Evolutionary conservation across 2,329 filamentous ascomycete species (phyloP), one percentile per base, ranked within the genome.

Genomic region (Alternaria incomplexa): DNA sequence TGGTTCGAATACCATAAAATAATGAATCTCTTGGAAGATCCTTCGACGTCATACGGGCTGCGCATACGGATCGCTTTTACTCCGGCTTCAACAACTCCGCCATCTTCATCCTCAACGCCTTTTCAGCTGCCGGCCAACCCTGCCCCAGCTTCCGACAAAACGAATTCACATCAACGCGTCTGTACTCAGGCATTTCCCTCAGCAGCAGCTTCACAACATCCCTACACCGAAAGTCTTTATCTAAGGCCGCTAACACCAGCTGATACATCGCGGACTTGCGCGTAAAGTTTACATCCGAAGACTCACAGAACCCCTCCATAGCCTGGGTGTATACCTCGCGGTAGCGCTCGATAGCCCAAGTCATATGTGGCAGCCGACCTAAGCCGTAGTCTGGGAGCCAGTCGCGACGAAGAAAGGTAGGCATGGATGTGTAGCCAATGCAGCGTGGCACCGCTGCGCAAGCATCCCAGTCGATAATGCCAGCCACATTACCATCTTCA

Each of bases 391-490:
- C 25, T 4, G 53, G 56, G 13, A 55, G 17, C 66, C 63, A 70
- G 43, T 68, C 67, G 20, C 56, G 56, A 11, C 53, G 58, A 8
- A 70, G 64, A 50, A 67, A 70, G 3, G 50, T 23, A 1, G 69
- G 66, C 17, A 65, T 40, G 5, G 67, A 59, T 0, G 67, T n/a
- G 4, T 62, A 63, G 6, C 69, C 64, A n/a, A 65, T 40, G 36
- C 62, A 69, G 32, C 47, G 67, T 2, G 68, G 69, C 4, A 62
- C 69, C 4, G 62, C 32, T n/a, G 45, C 40, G 10, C 56, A 63
- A n/a, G 56, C 46, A 30, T 70, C 69, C 68, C 69, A 72, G 52
- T 72, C 68, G 11, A 76, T 60, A 12, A 77, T 68, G 5, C 68
- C 73, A 11, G 67, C 71, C 0, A 74, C 62, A 12, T 70, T 61